These are phyloP conservation scores for Daldinia sp. DNA, from an alignment of 2,329 filamentous ascomycete genomes.

Conservation along the genomic window DNA sequence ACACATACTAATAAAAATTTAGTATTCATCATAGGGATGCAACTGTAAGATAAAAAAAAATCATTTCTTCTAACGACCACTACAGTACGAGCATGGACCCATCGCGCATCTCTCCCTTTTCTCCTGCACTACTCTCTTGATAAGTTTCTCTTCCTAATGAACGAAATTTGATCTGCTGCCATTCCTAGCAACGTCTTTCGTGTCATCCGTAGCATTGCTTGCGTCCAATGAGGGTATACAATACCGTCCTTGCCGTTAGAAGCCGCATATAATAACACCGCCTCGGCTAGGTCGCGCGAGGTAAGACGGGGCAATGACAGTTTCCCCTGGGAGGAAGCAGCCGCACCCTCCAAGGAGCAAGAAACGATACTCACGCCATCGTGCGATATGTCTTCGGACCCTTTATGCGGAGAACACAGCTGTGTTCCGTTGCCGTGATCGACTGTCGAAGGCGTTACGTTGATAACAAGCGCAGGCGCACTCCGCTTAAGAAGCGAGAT, in stretches of 20 bases:
- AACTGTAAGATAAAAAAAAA: no score
- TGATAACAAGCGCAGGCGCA: constrained; percentile 42
- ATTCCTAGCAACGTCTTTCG: constrained; percentile 1
- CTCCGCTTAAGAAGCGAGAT: constrained; percentile 39
- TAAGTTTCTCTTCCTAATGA: neutral
- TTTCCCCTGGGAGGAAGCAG: neutral
- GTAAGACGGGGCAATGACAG: constrained; percentile 10
- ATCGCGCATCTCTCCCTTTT: neutral
- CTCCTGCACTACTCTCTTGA: neutral
- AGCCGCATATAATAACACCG: constrained; percentile 20
- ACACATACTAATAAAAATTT: no score
- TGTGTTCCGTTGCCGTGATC: neutral
- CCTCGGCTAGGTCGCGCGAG: constrained; percentile 15
- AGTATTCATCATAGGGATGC: no score
- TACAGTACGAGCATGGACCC: neutral
- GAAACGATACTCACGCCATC: constrained; percentile 15
- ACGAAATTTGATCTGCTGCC: constrained; percentile 1
- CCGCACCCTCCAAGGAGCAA: constrained; percentile 11
- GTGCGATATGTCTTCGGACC: neutral
- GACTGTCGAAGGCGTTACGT: constrained; percentile 34
- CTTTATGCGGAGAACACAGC: neutral
- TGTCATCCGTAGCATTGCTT: constrained; percentile 13
- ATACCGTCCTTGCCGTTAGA: neutral
- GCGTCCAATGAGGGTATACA: constrained; percentile 27
- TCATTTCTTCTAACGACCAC: neutral